Evolutionary conservation across 176 grass and related monocot genomes (phyloP), one percentile per base, ranked within the genome.

Genomic region (Musa acuminata): DNA sequence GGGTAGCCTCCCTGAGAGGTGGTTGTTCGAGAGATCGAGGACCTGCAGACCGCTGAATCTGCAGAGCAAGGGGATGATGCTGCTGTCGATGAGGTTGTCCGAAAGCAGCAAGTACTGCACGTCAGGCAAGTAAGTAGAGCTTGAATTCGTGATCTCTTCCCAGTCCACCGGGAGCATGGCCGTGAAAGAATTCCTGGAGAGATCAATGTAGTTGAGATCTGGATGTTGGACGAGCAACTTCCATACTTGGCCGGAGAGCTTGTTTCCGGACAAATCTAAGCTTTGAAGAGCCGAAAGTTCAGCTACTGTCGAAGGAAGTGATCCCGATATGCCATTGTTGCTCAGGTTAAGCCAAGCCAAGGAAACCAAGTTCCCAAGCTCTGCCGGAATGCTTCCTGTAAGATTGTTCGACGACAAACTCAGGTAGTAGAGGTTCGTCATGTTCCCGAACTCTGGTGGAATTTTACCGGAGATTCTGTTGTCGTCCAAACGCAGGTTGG

Each of bases 1-100:
- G 0, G 89, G 93, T 9, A 90, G 78, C 74, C 87, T 53, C 12
- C 89, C 83, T 1, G 79, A 87, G 25, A 96, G 59, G 2, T 51
- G n/a, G 84, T 96, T 96, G 54, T 84, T 90, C 27, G 89, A 92
- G 23, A 96, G 81, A 80, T 96, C 89, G 12, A 92, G 77, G 10
- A 86, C 55, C 81, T 78, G 26, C 23, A 92, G 72, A 10, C 62
- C 75, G 53, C 82, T 57, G 53, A 88, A 57, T 66, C 69, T 79
- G 78, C 93, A 90, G 69, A 96, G 75, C 74, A 83, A 84, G 9
- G 85, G 11, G 1, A 80, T 62, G 23, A 77, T 78, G 63, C 63
- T 86, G 58, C 75, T 80, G 62, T 82, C 85, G 51, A 84, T 82
- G 59, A 82, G 66, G 82, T 84, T 85, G 67, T 70, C 23, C 53